These are phyloP conservation scores for Cystobasidium sp. DNA, from an alignment of 1,284 basidiomycete species.

Conservation along the genomic window DNA sequence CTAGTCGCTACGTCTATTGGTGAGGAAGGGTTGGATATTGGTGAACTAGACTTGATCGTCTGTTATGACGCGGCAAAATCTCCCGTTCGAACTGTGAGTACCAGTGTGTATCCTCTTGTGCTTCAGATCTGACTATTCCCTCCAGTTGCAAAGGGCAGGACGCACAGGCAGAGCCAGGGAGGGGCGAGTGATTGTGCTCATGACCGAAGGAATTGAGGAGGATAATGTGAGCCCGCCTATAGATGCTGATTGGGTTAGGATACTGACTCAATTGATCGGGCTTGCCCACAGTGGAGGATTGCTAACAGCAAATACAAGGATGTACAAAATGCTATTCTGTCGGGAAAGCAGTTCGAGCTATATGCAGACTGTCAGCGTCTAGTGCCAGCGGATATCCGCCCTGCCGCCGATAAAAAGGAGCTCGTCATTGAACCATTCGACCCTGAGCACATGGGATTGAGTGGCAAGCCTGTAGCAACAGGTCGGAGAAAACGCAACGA, in stretches of 20 bases:
- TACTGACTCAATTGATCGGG: not conserved
- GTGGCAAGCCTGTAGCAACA: conserved; percentile 17
- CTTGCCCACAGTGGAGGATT: conserved; percentile 67
- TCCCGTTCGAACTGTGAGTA: conserved; percentile 87
- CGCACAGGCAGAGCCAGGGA: conserved; percentile 92
- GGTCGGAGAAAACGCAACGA: conserved; percentile 46
- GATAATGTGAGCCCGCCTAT: conserved; percentile 61
- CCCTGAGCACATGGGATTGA: conserved; percentile 50
- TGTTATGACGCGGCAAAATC: conserved; percentile 98
- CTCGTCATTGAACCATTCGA: conserved; percentile 62
- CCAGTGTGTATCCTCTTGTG: not conserved
- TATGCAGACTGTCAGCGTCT: conserved; percentile 89
- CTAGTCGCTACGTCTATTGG: conserved; percentile 96
- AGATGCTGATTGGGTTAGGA: not conserved
- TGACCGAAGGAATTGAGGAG: conserved; percentile 89
- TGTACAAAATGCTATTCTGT: conserved; percentile 85
- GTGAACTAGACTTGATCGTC: conserved; percentile 95
- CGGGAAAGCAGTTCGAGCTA: conserved; percentile 83
- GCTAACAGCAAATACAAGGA: conserved; percentile 85
- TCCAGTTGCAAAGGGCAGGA: conserved; percentile 90
- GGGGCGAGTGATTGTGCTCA: conserved; percentile 88
- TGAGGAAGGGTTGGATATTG: conserved; percentile 99
- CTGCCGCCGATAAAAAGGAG: conserved; percentile 74
- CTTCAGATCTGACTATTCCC: not conserved
- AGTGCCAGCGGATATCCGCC: conserved; percentile 76